Evolutionary conservation across 495 filamentous ascomycete genomes (phyloP), one percentile per base, ranked within the genome.

Genomic region (Echria macrotheca): DNA sequence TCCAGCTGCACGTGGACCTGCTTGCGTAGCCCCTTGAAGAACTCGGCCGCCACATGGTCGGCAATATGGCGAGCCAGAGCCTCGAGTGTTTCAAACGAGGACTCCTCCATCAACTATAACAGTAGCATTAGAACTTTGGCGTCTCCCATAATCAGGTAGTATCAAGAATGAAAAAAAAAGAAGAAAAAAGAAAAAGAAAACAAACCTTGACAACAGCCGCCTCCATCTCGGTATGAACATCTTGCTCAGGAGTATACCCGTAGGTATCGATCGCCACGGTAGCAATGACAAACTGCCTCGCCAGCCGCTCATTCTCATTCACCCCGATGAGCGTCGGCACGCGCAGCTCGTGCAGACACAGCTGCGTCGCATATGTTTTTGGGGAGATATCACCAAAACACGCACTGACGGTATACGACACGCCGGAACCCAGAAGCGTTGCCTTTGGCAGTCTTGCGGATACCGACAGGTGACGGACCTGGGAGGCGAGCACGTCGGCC

Each of bases 1-100:
- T 77, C 75, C 21, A 85, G 60, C 15, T 64, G 56, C 11, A 82
- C 68, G 44, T 63, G 65, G 17, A 83, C 63, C 31, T 66, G 65
- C 68, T 72, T 73, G 19, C 5, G 23, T 11, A 23, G 15, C 4
- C 33, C 18, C 17, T 14, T 19, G 14, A 41, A 21, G 3, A 21
- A 49, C 21, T 48, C 17, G 3, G 71, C 52, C 15, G 74, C 51
- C 14, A 82, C 65, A 18, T 49, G 47, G 2, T 69, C 52, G 12
- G 69, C 70, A 3, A 82, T 56, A 28, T 68, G 66, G 0, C 69
- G 63, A 0, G 73, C 74, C 3, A 86, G 66, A 0, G 80, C 69
- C 59, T 86, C 82, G 9, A 86, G 73, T 0, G 82, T 86, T 61
- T 81, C 73, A 53, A 82, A 84, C 0, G 72, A 73, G 0, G 80